Evolutionary conservation across 345 rosid genomes (phyloP).

Genomic region (Citropsis articulata): DNA sequence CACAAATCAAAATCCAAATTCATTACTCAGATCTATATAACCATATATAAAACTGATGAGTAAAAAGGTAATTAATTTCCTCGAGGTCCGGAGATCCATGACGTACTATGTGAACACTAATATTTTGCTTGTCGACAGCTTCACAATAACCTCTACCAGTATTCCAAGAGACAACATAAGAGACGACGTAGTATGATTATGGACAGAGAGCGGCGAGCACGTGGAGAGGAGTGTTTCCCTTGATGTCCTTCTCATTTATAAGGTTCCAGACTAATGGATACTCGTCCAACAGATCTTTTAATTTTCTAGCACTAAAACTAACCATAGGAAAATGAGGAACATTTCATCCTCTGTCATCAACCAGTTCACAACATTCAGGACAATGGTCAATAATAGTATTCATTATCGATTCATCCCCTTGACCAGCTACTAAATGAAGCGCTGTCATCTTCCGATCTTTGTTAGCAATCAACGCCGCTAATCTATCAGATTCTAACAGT

Average conservation of each 20-base stretch:
- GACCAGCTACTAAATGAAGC: conserved; percentile 3
- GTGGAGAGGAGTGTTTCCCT: neutral
- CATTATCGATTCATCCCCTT: neutral
- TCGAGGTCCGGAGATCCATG: no score
- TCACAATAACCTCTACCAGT: no score
- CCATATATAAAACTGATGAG: no score
- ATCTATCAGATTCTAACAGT: neutral
- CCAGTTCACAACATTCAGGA: neutral
- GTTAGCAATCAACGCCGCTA: neutral
- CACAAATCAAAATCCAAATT: no score
- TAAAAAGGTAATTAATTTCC: no score
- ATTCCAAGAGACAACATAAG: no score
- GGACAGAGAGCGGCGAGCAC: neutral
- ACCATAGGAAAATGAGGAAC: neutral
- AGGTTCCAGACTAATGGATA: neutral
- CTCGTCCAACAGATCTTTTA: neutral
- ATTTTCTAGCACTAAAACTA: neutral
- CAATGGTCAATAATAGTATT: neutral
- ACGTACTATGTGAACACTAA: no score
- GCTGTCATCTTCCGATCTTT: conserved; percentile 1
- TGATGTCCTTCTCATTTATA: neutral
- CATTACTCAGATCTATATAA: no score
- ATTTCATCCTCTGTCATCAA: neutral
- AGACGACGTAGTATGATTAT: no score
- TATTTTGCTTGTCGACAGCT: no score